A percentile compares a stretch with the other conserved stretches of the same genome.
Conservation (phyloP, 73 alveolate species). For the Stentor roeselii region DNA sequence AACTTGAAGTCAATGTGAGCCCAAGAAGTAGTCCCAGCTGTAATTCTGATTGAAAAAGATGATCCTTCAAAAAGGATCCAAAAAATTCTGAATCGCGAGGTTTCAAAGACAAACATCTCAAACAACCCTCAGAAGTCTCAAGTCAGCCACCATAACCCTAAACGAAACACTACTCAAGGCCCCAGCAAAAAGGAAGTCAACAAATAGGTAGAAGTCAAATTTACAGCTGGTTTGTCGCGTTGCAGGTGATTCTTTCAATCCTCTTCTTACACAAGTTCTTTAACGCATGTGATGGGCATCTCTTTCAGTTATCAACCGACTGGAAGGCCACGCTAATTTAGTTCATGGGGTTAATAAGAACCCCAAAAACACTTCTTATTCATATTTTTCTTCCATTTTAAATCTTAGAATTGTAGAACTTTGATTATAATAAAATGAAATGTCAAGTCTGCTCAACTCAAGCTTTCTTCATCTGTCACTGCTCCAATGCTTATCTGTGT, state of each 20-base stretch:
- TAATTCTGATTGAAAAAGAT: not conserved
- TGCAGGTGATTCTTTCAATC: not conserved
- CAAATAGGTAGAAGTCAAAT: not conserved
- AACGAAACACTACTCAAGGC: too few relatives aligned
- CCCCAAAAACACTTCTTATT: slow-evolving; percentile 44
- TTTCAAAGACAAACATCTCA: too few relatives aligned
- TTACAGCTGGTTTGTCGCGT: not conserved
- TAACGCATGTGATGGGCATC: slow-evolving; percentile 35
- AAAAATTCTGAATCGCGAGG: not conserved
- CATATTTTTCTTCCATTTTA: too few relatives aligned
- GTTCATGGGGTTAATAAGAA: slow-evolving; percentile 50
- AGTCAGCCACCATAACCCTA: too few relatives aligned
- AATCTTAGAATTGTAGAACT: too few relatives aligned
- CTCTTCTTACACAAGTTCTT: not conserved
- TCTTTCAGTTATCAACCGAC: slow-evolving; percentile 58
- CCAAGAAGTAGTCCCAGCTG: not conserved
- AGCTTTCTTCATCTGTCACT: too few relatives aligned
- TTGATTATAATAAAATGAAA: too few relatives aligned
- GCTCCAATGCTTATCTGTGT: too few relatives aligned
- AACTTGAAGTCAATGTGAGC: not conserved
- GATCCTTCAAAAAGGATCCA: too few relatives aligned
- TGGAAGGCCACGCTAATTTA: slow-evolving; percentile 60
- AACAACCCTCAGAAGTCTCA: too few relatives aligned
- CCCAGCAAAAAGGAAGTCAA: too few relatives aligned
- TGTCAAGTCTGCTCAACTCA: too few relatives aligned